Conservation (phyloP, 2,329 filamentous ascomycete genomes). For the Apiospora saccharicola region DNA sequence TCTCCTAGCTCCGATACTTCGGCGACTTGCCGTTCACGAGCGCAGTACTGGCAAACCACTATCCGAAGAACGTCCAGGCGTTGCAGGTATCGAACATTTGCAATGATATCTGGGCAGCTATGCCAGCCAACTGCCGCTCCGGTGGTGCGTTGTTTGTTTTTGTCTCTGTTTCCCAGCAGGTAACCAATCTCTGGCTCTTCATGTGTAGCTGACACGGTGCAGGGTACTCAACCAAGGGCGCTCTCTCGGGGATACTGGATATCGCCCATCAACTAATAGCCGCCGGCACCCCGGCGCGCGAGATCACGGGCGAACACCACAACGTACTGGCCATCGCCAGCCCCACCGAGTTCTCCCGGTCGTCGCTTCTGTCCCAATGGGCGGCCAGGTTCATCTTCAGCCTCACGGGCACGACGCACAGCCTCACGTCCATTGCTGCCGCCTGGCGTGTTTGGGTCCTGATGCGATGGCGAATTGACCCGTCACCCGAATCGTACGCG, state of each 20-base stretch:
- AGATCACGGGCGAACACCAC: slow-evolving; percentile 9
- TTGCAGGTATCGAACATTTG: slow-evolving; percentile 16
- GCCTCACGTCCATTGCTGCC: slow-evolving; percentile 12
- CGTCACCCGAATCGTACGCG: slow-evolving; percentile 14
- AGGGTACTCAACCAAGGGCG: slow-evolving; percentile 14
- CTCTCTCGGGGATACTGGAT: slow-evolving; percentile 10
- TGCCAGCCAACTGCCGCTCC: slow-evolving; percentile 18
- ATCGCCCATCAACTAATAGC: slow-evolving; percentile 2
- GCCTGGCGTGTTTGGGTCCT: slow-evolving; percentile 20
- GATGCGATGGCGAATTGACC: slow-evolving; percentile 19
- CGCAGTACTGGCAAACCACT: slow-evolving; percentile 11
- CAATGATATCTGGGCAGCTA: slow-evolving; percentile 8
- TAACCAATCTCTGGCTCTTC: neutral
- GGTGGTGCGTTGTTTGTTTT: neutral
- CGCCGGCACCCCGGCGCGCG: slow-evolving; percentile 15
- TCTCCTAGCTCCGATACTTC: slow-evolving; percentile 2
- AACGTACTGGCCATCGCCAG: slow-evolving; percentile 8
- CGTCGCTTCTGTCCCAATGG: slow-evolving; percentile 20
- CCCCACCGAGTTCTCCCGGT: slow-evolving; percentile 4
- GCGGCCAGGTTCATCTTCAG: slow-evolving; percentile 21
- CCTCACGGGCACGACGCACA: slow-evolving; percentile 8
- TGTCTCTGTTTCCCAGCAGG: no score
- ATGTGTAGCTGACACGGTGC: neutral
- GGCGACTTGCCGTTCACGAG: slow-evolving; percentile 16
- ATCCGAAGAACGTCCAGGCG: slow-evolving; percentile 4